Base-by-base conservation (phyloP, 2,329 filamentous ascomycete genomes). In the Hypoxylon sp. region DNA sequence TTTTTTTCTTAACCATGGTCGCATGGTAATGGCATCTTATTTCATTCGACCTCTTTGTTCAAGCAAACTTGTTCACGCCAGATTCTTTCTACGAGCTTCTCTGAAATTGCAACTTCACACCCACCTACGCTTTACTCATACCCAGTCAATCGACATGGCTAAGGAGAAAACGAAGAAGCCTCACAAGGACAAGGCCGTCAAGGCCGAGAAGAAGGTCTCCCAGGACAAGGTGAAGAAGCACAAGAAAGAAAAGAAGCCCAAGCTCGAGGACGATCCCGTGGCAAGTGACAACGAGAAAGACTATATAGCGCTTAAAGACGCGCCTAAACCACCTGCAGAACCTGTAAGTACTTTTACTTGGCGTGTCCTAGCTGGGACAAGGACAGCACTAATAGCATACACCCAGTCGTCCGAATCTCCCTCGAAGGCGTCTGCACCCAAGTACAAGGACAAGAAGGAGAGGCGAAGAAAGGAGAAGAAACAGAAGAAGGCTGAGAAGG, bases 401-500 rank as follows among this genome's bases (percentile, higher is more conserved):
- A 21, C 31, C 18, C 21, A 61, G 54, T 29, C 33, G 10, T 15
- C 17, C 49, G 48, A 57, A 8, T 20, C 45, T 11, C 20, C 20
- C 24, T 3, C 31, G n/a, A 10, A 29, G 17, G 35, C 26, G 10
- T 10, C 20, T 15, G 21, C 20, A n/a, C 4, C 33, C 5, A 13
- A 26, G 20, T 21, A 26, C 31, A 50, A 92, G 37, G 86, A 48
- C 23, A 35, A 48, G 10, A 51, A 50, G 43, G 23, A 84, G 68
- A 75, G 90, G 73, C 89, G 84, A 68, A 75, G 90, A 73, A 90
- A 94, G 45, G 88, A 91, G 65, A 90, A 89, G 75, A 91, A 87
- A 72, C 10, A 51, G 15, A 5, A 24, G 8, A 88, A 86, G 73
- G 92, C 87, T 67, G 83, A 91, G 71, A 81, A 83, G 60, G 89